Base-by-base conservation (phyloP, 805 yeast genomes). In the Barnettozyma salicaria region DNA sequence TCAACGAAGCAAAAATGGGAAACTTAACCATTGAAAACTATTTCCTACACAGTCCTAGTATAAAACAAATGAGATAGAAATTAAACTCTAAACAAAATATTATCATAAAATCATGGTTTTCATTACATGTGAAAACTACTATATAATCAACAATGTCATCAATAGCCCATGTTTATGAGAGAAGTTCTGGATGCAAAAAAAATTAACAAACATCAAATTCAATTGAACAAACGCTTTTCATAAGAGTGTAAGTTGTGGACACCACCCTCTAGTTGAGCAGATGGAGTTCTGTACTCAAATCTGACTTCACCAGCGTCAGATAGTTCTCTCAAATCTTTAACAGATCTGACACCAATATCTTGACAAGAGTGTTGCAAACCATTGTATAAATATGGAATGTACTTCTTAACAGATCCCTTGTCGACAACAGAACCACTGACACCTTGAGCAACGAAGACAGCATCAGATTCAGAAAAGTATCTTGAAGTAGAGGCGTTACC, bases 211-310 rank as follows among this genome's bases (percentile, higher is more conserved):
- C 14, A 20, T 21, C 27, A 21, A 16, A 23, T 18, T 38, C 42
- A 50, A 45, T 45, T 87, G 75, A 88, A 95, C 61, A 92, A 73
- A 68, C 96, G 87, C 78, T 92, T 92, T 71, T 92, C 98, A 63
- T 85, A 92, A 42, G 97, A 89, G 74, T 87, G 87, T 67, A 92
- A 77, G 60, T 95, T 89, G 68, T 87, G 84, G 46, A 92, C 90
- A 66, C 97, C 97, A 73, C 98, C 98, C 72, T 92, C 98, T 50
- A 88, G 74, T 75, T 92, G 98, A 48, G 98, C 96, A 58, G 96
- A 85, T 34, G 97, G 95, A 52, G 97, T 89, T 78, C 98, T 87
- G 67, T 82, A 80, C 72, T 92, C 98, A 60, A 92, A 92, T 70
- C 98, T 80, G 46, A 88, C 80, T 22, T 65, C 68, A 51, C 95